Percentiles rank a stretch among this genome's conserved stretches.
Conservation (phyloP, 805 yeast genomes). For the Wickerhamomyces canadensis region DNA sequence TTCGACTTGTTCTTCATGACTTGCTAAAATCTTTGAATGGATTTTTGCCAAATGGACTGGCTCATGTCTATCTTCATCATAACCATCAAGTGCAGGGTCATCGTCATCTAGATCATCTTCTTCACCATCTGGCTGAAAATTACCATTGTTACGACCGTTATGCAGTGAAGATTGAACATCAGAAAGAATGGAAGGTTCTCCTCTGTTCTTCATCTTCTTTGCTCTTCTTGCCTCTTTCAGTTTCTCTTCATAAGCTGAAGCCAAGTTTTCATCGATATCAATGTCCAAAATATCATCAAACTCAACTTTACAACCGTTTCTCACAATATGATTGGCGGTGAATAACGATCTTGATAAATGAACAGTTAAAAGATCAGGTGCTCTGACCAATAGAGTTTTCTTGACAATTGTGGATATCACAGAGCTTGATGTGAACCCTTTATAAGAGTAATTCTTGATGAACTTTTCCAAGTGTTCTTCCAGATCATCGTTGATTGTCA, state of each 20-base stretch:
- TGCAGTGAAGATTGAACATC: neutral
- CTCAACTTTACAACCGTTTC: conserved; percentile 70
- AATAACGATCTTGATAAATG: conserved; percentile 84
- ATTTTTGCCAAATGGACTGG: conserved; percentile 18
- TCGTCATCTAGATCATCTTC: conserved; percentile 41
- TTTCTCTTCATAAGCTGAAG: conserved; percentile 24
- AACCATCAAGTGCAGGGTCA: conserved; percentile 42
- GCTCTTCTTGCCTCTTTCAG: conserved; percentile 15
- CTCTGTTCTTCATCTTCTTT: conserved; percentile 20
- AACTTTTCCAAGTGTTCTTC: conserved; percentile 43
- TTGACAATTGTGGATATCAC: conserved; percentile 65
- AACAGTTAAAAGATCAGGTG: conserved; percentile 71
- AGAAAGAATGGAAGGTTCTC: conserved; percentile 4
- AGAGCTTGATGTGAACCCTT: conserved; percentile 37
- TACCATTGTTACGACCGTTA: conserved; percentile 8
- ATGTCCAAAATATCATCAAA: conserved; percentile 53
- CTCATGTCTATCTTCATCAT: conserved; percentile 21
- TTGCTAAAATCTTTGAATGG: conserved; percentile 21
- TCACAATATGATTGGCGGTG: conserved; percentile 56
- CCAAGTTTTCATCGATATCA: conserved; percentile 37
- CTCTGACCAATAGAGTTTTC: conserved; percentile 50
- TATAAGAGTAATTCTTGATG: conserved; percentile 40
- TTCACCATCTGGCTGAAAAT: conserved; percentile 17
- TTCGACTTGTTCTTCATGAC: conserved; percentile 14
- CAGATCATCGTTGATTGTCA: conserved; percentile 61